Evolutionary conservation across 2,329 filamentous ascomycete genomes (phyloP), one percentile per base, ranked within the genome.

Genomic region (Trichoderma gracile): DNA sequence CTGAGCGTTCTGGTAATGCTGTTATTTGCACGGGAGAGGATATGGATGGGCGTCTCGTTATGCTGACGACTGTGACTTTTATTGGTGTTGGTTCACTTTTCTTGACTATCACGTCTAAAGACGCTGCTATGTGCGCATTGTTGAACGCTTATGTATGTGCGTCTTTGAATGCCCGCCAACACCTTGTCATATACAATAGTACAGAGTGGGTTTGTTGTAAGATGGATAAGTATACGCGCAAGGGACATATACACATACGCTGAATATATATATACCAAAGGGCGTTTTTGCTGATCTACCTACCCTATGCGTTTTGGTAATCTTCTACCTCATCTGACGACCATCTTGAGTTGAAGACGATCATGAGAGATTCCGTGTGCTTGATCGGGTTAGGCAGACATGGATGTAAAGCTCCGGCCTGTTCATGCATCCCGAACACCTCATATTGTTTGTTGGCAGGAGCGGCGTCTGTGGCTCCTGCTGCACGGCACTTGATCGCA

Each of bases 181-280:
- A n/a, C n/a, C n/a, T n/a, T n/a, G n/a, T n/a, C n/a, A n/a, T n/a
- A n/a, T n/a, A n/a, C n/a, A n/a, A n/a, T n/a, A n/a, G n/a, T n/a
- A n/a, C n/a, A n/a, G n/a, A n/a, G n/a, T n/a, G 21, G 5, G 17
- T 45, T 19, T 25, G n/a, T 27, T 3, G n/a, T 8, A 19, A 25
- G 8, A 7, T 27, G n/a, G 27, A 15, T 21, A 8, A 27, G 2
- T 21, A 40, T 49, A 27, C 27, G 43, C 19, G 42, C 1, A 50
- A 17, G 30, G 42, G 23, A 52, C 38, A 54, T 19, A 46, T 53
- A 43, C 23, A 60, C 17, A 59, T 23, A 47, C 43, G 33, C 52
- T 14, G n/a, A n/a, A n/a, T n/a, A 45, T 21, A 54, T 53, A 61
- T 53, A 62, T 54, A 62, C 50, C 59, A 62, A 62, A 52, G 27